A percentile compares a stretch with the other conserved stretches of the same genome.
These are phyloP conservation scores for Erysimum cheiranthoides DNA, from an alignment of 345 rosid genomes.

Conservation along the genomic window DNA sequence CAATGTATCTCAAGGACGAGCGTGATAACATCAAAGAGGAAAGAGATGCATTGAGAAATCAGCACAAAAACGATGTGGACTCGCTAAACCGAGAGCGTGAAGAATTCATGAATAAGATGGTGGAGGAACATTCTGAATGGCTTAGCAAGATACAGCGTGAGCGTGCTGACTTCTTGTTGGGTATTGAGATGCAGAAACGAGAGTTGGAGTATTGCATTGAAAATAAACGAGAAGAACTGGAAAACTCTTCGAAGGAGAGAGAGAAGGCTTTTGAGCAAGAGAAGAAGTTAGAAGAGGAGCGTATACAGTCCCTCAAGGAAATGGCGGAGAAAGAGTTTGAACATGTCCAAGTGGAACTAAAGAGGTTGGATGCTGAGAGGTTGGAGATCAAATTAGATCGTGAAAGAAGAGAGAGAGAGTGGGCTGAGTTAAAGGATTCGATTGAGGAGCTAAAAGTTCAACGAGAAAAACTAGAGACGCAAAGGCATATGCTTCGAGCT, in stretches of 20 bases:
- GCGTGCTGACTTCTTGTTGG: conserved; percentile 78
- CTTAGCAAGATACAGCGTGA: conserved; percentile 83
- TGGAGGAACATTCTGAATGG: conserved; percentile 81
- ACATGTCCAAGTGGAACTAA: conserved; percentile 67
- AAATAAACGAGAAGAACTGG: conserved; percentile 82
- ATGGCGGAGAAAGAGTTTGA: conserved; percentile 72
- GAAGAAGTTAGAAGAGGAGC: conserved; percentile 71
- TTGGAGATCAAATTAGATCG: conserved; percentile 78
- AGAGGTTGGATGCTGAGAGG: conserved; percentile 81
- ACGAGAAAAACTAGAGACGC: conserved; percentile 75
- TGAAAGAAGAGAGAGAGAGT: conserved; percentile 79
- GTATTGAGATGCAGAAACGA: conserved; percentile 81
- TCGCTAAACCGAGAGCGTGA: conserved; percentile 76
- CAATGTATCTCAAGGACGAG: conserved; percentile 79
- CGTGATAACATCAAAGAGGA: conserved; percentile 73
- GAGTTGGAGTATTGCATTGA: conserved; percentile 80
- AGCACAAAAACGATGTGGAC: conserved; percentile 66
- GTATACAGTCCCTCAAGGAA: conserved; percentile 68
- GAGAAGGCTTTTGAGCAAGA: conserved; percentile 83
- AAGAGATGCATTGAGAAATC: conserved; percentile 70
- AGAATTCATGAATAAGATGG: conserved; percentile 85
- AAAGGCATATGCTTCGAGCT: conserved; percentile 74
- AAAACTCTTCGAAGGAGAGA: conserved; percentile 68
- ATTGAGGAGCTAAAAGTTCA: conserved; percentile 83
- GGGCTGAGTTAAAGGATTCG: conserved; percentile 74